Conservation (phyloP, 78 protist genomes). For the Monocercomonoides exilis region DNA sequence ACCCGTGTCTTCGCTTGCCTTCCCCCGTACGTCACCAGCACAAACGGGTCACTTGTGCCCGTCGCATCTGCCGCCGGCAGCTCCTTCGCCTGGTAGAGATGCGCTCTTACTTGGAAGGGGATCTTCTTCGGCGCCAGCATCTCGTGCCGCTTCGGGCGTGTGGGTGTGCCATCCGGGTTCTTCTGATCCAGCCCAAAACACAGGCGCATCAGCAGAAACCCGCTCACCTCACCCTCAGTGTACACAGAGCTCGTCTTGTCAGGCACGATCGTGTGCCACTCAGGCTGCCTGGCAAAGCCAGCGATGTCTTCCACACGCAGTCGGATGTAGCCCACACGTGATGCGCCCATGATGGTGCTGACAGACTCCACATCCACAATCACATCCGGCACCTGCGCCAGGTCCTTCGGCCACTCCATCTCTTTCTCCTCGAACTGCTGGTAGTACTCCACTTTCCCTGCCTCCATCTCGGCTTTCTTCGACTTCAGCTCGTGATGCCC, state of each 20-base stretch:
- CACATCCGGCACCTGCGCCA: constrained; percentile 1
- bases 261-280: constrained; percentile 14
- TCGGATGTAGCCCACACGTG: background rate
- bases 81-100: background rate
- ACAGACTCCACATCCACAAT: background rate
- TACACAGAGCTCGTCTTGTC: background rate
- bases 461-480: background rate
- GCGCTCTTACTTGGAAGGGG: background rate
- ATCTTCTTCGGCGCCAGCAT: background rate
- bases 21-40: background rate
- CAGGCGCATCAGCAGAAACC: constrained; percentile 9
- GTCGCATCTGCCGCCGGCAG: background rate
- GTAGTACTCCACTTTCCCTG: background rate
- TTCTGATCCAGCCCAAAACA: background rate
- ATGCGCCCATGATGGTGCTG: background rate
- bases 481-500: background rate
- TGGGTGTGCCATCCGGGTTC: background rate
- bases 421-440: background rate
- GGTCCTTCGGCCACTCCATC: background rate
- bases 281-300: background rate
- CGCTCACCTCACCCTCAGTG: constrained; percentile 3
- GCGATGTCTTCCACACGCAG: background rate
- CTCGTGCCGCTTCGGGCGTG: background rate
- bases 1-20: background rate
- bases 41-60: background rate